Evolutionary conservation across 106 monocot genomes (phyloP).

Genomic region (Dioscorea dumetorum): DNA sequence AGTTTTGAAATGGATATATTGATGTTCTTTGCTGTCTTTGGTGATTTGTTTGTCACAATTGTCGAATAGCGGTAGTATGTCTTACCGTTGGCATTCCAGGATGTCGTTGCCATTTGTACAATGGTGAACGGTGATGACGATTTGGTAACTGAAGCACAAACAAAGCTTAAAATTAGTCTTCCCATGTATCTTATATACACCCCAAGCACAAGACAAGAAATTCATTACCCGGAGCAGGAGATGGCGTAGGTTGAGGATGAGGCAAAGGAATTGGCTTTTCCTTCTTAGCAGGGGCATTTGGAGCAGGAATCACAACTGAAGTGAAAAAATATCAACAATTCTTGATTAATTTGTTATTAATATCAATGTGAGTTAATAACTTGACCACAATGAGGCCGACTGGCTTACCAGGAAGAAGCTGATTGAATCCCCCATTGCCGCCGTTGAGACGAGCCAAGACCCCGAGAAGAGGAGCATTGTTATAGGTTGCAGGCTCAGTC

Average conservation of each 20-base stretch:
- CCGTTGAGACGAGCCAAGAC: conserved; percentile 62
- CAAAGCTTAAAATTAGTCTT: neutral
- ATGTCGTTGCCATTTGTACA: conserved; percentile 44
- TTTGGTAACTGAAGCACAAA: conserved; percentile 12
- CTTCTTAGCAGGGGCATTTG: conserved; percentile 1
- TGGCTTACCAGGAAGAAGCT: conserved; percentile 33
- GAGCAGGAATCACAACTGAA: conserved; percentile 6
- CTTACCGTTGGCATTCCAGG: conserved; percentile 36
- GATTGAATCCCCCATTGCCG: conserved; percentile 41
- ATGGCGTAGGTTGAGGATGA: neutral
- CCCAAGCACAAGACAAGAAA: neutral
- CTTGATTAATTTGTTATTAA: no score
- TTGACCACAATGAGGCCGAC: neutral
- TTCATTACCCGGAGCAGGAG: conserved; percentile 12
- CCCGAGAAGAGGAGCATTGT: conserved; percentile 84
- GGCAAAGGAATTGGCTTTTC: conserved; percentile 9
- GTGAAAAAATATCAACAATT: neutral
- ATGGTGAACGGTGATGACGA: conserved; percentile 31
- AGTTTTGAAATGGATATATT: conserved; percentile 40
- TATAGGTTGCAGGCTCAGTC: conserved; percentile 92
- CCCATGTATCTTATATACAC: neutral
- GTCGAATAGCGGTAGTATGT: conserved; percentile 56
- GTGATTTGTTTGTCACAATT: conserved; percentile 52
- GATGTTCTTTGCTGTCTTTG: conserved; percentile 41
- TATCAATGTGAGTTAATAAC: no score